Evolutionary conservation across 306 rosid genomes (phyloP), one percentile per base, ranked within the genome.

Genomic region (Betula pendula): DNA sequence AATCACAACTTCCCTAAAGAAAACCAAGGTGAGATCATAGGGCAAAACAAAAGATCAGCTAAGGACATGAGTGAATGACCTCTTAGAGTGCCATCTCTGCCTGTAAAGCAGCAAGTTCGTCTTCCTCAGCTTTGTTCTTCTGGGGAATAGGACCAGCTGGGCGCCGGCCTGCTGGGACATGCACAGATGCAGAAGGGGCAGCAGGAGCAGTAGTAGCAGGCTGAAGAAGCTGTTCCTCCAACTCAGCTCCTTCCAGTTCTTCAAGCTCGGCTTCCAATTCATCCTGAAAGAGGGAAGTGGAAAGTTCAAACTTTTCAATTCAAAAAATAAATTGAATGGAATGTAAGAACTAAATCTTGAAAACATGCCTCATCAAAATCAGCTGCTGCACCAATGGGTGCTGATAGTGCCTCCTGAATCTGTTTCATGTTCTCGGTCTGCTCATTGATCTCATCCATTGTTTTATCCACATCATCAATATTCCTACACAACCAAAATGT

Each of bases 71-170:
- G 75, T 29, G 80, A 77, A 22, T 74, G 73, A 90, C 90, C 91
- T 81, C 88, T 90, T 85, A 96, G 68, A 96, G 97, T n/a, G 98
- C 97, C 99, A 96, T 91, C 94, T 96, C 99, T 52, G 97, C 99
- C 84, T 92, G 99, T 86, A 92, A 79, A 43, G 99, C 99, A 45
- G 94, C 99, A 80, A 96, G 82, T 83, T 96, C 97, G 78, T 90
- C 97, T 62, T 95, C 99, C 83, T 95, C 99, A 3, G 90, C 91
- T 70, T 93, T 92, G 33, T 81, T 93, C 79, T 72, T 92, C 77
- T 15, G 70, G 38, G 98, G 88, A 68, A 76, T 78, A 15, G 96
- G 93, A 19, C 93, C 96, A 73, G 90, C 75, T 53, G 98, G 88
- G 82, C 85, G 97, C 72, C 87, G 83, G 53, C 97, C 96, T 7